Base-by-base conservation (phyloP, 805 yeast species). In the Kodamaea lidongshanica region DNA sequence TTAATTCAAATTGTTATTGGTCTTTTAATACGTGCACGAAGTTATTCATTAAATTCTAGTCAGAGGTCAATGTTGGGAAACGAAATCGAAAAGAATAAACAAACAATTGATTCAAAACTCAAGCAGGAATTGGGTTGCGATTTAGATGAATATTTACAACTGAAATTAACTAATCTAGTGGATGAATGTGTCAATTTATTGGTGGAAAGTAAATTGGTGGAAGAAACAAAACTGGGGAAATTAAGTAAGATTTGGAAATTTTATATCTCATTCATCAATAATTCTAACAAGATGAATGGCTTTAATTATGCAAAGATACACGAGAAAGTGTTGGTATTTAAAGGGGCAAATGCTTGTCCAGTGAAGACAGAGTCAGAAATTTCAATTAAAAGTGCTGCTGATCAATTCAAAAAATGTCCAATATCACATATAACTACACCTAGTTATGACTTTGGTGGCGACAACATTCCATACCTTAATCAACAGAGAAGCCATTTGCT, bases 231-330 rank as follows among this genome's bases (percentile, higher is more conserved):
- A 31, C 34, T 44, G 7, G 28, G 19, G 7, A 45, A 48, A 27
- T 34, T 54, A 11, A 35, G 54, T 16, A 59, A 56, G 37, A 44
- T 56, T 28, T 64, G 70, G 70, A 50, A 50, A 23, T 63, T 64
- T 33, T 62, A 64, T 43, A 37, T 55, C 34, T 58, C 64, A 2
- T 54, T 63, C 33, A 45, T 60, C 19, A 51, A 54, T 17, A 54
- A 52, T 34, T 40, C 56, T 7, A 49, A 40, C 27, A 56, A 48
- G 33, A 38, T 54, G 39, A 50, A 41, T 27, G 35, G 53, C 8
- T 39, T 45, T 12, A 51, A 54, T 32, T 54, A 58, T 29, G 60
- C 58, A n/a, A 54, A 52, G 28, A 45, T 52, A 32, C 58, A 58
- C 41, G 43, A 54, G 14, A 40, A 53, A 37, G 43, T 61, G 21